Evolutionary conservation across 345 rosid genomes (phyloP).

Genomic region (Corchorus capsularis): DNA sequence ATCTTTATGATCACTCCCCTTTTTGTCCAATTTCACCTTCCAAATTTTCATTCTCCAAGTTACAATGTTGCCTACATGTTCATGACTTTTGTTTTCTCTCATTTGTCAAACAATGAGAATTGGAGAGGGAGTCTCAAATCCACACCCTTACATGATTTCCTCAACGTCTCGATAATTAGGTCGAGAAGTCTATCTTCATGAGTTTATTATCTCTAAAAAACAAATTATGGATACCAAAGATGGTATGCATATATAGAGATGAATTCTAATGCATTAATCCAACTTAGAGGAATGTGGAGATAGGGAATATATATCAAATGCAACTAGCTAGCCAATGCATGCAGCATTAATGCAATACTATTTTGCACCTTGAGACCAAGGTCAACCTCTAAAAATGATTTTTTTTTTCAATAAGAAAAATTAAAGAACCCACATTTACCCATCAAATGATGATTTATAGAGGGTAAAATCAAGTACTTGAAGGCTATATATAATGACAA

Average conservation of each 20-base stretch:
- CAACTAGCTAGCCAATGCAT: background rate
- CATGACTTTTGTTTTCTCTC: no score
- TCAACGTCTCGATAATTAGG: no score
- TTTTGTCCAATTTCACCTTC: slow-evolving; percentile 6
- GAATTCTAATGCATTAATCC: background rate
- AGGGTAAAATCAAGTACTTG: background rate
- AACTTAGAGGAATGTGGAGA: background rate
- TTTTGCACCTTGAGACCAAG: background rate
- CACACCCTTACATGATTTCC: no score
- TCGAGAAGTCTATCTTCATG: background rate
- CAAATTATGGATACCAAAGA: background rate
- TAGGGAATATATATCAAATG: background rate
- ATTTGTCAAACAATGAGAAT: no score
- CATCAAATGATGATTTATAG: background rate
- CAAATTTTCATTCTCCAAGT: background rate
- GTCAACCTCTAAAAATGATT: background rate
- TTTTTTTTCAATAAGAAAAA: background rate
- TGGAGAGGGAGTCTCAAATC: no score
- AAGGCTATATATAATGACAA: slow-evolving; percentile 26
- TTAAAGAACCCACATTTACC: no score
- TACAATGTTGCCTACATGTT: background rate
- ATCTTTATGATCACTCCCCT: background rate
- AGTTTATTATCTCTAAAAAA: background rate
- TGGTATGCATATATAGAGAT: no score
- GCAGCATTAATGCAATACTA: background rate